Percentiles rank a stretch among this genome's conserved stretches.
Conservation (phyloP, 2,329 filamentous ascomycete species). For the Blastomyces emzantsi region DNA sequence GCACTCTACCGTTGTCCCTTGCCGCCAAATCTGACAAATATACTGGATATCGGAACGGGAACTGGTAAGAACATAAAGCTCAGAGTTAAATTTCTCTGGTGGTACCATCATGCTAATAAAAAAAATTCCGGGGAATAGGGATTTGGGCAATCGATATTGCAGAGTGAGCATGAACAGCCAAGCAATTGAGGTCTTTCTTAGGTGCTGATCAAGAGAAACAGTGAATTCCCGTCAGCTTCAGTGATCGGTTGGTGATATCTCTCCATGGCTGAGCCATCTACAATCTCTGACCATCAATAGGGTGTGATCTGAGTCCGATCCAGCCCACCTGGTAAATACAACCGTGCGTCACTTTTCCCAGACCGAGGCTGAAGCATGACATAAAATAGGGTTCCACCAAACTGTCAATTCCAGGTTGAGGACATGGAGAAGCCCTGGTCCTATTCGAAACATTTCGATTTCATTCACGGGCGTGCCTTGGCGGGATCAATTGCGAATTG, state of each 20-base stretch:
- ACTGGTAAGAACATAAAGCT: background rate
- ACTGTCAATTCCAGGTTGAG: slow-evolving; percentile 25
- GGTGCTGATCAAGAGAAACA: background rate
- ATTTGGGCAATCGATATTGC: background rate
- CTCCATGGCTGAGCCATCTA: background rate
- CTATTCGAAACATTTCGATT: slow-evolving; percentile 23
- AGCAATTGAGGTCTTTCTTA: background rate
- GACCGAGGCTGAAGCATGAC: background rate
- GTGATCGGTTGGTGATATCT: background rate
- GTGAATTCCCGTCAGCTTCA: background rate
- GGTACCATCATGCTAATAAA: background rate
- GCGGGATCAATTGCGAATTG: slow-evolving; percentile 15
- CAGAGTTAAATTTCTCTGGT: background rate
- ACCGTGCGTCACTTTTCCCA: background rate
- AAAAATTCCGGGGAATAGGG: background rate
- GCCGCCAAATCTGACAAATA: background rate
- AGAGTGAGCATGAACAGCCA: background rate
- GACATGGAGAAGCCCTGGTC: slow-evolving; percentile 26
- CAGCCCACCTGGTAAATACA: slow-evolving; percentile 24
- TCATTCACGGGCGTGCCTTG: slow-evolving; percentile 23
- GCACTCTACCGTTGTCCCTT: slow-evolving; percentile 3
- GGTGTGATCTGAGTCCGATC: slow-evolving; percentile 30
- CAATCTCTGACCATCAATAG: background rate
- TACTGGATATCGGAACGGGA: slow-evolving; percentile 8
- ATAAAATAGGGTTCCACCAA: slow-evolving; percentile 20